phyloP scores from a whole-genome alignment of 768 basidiomycete species.

The Rhizopogon rudus region DNA sequence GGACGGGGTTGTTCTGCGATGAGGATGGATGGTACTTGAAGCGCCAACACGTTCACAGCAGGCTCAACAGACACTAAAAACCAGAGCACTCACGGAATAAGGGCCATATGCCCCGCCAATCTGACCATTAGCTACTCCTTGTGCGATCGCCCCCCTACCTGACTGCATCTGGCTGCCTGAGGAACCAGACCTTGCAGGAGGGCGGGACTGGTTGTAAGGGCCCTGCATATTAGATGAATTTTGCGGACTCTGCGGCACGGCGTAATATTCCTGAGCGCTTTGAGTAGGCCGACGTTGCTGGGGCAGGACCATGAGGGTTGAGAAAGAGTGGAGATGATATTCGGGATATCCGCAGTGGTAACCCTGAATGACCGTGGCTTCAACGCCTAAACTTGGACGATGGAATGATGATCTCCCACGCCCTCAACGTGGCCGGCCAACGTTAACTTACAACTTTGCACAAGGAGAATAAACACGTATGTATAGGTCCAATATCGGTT shows the following conservation, averaged over 20 bases:
- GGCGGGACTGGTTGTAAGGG: conserved; percentile 16
- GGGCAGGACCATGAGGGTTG: conserved; percentile 22
- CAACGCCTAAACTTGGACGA: conserved; percentile 15
- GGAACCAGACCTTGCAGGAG: conserved; percentile 23
- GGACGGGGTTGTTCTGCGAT: conserved; percentile 37
- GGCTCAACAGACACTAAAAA: neutral
- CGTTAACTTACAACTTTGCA: no score
- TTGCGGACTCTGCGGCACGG: conserved; percentile 61
- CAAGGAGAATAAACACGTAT: neutral
- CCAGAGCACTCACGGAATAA: conserved; percentile 59
- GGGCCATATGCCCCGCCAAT: conserved; percentile 84
- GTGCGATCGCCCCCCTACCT: conserved; percentile 56
- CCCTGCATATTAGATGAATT: conserved; percentile 19
- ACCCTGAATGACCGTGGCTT: conserved; percentile 17
- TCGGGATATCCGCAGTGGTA: conserved; percentile 6
- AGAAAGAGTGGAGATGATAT: conserved; percentile 7
- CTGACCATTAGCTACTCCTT: conserved; percentile 73
- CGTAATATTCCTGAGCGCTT: conserved; percentile 53
- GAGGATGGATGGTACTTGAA: conserved; percentile 52
- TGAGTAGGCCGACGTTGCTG: conserved; percentile 38
- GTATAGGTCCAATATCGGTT: conserved; percentile 1
- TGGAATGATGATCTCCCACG: conserved; percentile 12
- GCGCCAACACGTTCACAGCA: conserved; percentile 1
- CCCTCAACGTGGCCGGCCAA: no score
- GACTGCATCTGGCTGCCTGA: conserved; percentile 23